Evolutionary conservation across 2,329 filamentous ascomycete genomes (phyloP).

Genomic region (Domatiomyces globalis): DNA sequence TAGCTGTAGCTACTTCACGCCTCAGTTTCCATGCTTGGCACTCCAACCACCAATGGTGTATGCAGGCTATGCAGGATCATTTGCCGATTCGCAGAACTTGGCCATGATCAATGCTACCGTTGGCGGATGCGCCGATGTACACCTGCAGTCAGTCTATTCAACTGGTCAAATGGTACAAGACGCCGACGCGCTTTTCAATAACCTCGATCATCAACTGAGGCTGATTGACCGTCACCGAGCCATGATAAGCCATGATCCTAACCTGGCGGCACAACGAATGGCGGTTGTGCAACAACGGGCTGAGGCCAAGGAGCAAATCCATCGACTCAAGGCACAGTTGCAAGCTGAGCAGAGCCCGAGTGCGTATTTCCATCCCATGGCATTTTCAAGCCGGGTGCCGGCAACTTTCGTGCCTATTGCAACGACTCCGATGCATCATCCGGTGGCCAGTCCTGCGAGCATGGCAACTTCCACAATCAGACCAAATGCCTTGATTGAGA

Average conservation of each 20-base stretch:
- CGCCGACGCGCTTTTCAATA: conserved; percentile 6
- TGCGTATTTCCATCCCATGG: background rate
- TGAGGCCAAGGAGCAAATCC: conserved; percentile 10
- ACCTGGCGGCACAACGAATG: conserved; percentile 10
- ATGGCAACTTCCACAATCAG: background rate
- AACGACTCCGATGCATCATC: background rate
- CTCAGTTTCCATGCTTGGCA: background rate
- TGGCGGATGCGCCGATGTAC: background rate
- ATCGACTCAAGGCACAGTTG: background rate
- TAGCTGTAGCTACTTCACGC: background rate
- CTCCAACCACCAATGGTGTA: background rate
- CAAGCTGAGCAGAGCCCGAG: background rate
- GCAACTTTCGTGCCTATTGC: background rate
- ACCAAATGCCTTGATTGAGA: background rate
- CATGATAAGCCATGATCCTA: conserved; percentile 9
- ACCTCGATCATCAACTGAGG: conserved; percentile 16
- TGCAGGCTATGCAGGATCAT: background rate
- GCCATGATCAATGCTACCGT: background rate
- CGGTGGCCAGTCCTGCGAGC: background rate
- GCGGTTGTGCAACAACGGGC: conserved; percentile 12
- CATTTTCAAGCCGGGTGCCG: background rate
- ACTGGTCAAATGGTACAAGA: background rate
- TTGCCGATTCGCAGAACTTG: background rate
- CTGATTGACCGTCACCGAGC: conserved; percentile 16
- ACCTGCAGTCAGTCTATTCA: background rate